Percentiles rank a stretch among this genome's conserved stretches.
Conservation (phyloP, 805 yeast genomes). For the Cyberlindnera saturnus region DNA sequence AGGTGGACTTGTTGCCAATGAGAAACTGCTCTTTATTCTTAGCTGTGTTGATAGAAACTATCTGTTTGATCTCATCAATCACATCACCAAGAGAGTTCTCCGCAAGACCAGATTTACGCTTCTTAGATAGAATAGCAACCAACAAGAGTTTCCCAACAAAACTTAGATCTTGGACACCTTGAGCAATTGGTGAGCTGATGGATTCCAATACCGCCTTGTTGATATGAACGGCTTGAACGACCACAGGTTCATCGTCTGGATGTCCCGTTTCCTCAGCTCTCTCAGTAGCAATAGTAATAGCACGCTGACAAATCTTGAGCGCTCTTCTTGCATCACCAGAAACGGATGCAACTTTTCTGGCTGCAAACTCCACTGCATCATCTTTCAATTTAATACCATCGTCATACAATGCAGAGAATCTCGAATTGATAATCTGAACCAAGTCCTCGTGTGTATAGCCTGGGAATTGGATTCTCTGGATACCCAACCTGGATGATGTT, state of each 20-base stretch:
- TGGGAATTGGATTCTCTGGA: constrained; percentile 78
- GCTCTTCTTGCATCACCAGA: constrained; percentile 98
- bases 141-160: constrained; percentile 67
- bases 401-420: constrained; percentile 47
- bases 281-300: constrained; percentile 68
- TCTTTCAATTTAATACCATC: constrained; percentile 34
- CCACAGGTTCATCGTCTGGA: constrained; percentile 25
- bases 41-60: constrained; percentile 35
- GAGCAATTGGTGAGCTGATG: constrained; percentile 63
- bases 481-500: constrained; percentile 85
- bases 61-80: constrained; percentile 64
- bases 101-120: constrained; percentile 60
- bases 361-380: constrained; percentile 87
- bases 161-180: constrained; percentile 53
- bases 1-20: constrained; percentile 26
- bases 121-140: constrained; percentile 58
- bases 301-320: constrained; percentile 77
- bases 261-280: constrained; percentile 1
- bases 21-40: constrained; percentile 23
- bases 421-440: constrained; percentile 62
- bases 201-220: constrained; percentile 77
- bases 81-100: constrained; percentile 74
- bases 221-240: constrained; percentile 68
- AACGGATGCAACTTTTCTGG: constrained; percentile 91
- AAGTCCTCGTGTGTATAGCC: constrained; percentile 83